Base-by-base conservation (phyloP, 805 yeast genomes). In the Schwanniomyces sp. region DNA sequence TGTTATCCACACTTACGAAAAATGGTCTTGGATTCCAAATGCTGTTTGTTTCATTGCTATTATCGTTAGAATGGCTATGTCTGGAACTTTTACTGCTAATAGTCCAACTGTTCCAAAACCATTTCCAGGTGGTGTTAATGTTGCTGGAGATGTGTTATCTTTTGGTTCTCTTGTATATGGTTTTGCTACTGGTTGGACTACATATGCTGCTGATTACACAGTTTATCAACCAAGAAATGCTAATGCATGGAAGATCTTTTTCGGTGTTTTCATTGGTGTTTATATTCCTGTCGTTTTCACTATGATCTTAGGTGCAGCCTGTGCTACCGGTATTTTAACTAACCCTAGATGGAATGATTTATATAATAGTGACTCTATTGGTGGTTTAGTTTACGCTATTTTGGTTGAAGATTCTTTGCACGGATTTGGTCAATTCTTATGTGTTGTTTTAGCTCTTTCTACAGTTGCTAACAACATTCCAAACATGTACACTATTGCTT, bases 111-210 rank as follows among this genome's bases (percentile, higher is more conserved):
- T 4, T 12, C n/a, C 18, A n/a, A n/a, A n/a, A 4, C 36, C 36
- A 9, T 32, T 32, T 21, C 57, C 49, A 21, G 70, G 73, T 36
- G 96, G 96, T 51, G 62, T 72, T 21, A 75, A 81, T 26, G 85
- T 85, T 49, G 95, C 94, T 28, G 96, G 89, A 53, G 59, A 66
- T 59, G 91, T 88, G 16, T 72, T 91, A 48, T 82, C 92, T 17
- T 89, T 86, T 56, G 96, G 96, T 63, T 85, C 91, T 66, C 70
- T 94, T 39, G 66, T 87, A 53, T 91, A 81, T 58, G 97, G 97
- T 53, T 91, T 85, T 61, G 95, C 96, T 43, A 81, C 96, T 46
- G 97, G 97, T 52, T 91, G 97, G 97, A 82, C 95, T 47, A 85
- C 96, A 16, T 89, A 85, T 58, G 94, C 97, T 25, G 82, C 96